Evolutionary conservation across 768 basidiomycete genomes (phyloP), one percentile per base, ranked within the genome.

Genomic region (Tremella fuciformis): DNA sequence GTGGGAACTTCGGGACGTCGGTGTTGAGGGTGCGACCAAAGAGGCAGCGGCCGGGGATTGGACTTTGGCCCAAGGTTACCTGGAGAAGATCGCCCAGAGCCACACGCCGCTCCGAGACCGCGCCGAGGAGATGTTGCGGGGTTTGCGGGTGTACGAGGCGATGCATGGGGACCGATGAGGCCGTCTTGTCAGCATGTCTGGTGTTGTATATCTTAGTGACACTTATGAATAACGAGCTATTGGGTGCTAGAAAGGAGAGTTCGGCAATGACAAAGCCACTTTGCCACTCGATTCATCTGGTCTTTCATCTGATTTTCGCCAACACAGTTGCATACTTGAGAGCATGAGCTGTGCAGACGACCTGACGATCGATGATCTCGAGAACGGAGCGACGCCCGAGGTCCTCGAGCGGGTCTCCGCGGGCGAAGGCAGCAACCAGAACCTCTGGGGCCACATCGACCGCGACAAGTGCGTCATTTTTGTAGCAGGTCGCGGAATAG

Each of bases 41-140:
- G 18, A 24, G 24, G 34, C 44, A 44, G 34, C 41, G 74, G 76
- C 80, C 50, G 80, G 81, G 39, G 79, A 84, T 46, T 81, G 60
- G 57, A 62, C 62, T 1, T 53, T 91, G 60, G 90, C 91, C 13
- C 82, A 81, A 66, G 83, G 85, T 50, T 88, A 86, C 74, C 80
- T 91, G 26, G 84, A 89, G 58, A 81, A 80, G 49, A 84, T 96
- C 24, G 85, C 88, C 2, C 77, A 77, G 47, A 91, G 88, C 68
- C 91, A 93, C 76, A 84, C 84, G 11, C 88, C 90, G 69, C 89
- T 92, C 66, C 88, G 88, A 16, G 83, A 82, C 13, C 82, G 81
- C 55, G 91, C 88, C 0, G 80, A 84, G 41, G 88, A 89, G 41
- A 76, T 88, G 71, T 76, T 91, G 59, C 59, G 77, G 39, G 64